A percentile compares a stretch with the other conserved stretches of the same genome.
Conservation (phyloP, 1,284 basidiomycete species). For the Caloboletus firmus region DNA sequence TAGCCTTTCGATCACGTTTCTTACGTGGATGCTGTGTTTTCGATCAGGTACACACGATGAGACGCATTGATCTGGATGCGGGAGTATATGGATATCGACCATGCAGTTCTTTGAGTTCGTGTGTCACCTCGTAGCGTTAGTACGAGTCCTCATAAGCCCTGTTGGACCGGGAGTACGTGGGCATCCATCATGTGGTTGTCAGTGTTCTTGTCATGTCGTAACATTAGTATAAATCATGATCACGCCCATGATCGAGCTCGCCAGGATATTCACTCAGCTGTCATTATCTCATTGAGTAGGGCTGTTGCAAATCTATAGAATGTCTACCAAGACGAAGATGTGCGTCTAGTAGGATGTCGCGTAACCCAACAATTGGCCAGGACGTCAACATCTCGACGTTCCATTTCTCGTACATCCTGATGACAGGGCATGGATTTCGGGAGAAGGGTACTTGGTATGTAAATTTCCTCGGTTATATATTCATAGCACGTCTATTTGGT, state of each 20-base stretch:
- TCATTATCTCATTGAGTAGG: neutral
- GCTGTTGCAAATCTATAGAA: no score
- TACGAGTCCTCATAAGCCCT: no score
- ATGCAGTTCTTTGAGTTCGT: neutral
- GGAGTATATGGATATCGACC: neutral
- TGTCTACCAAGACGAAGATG: neutral
- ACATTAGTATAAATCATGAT: no score
- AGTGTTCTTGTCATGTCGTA: no score
- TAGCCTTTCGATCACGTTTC: neutral
- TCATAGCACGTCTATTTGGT: no score
- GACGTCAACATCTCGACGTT: neutral
- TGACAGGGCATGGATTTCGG: conserved; percentile 5
- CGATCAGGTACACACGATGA: neutral
- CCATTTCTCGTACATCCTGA: neutral
- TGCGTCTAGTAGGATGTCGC: neutral
- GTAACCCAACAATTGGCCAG: neutral
- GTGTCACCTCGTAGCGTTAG: neutral
- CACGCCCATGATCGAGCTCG: neutral
- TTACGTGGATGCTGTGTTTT: neutral
- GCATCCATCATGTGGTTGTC: no score
- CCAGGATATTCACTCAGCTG: neutral
- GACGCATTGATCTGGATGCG: neutral
- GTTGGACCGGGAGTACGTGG: no score
- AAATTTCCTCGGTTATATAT: no score
- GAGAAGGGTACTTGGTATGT: no score